Evolutionary conservation across 2,329 filamentous ascomycete genomes (phyloP), one percentile per base, ranked within the genome.

Genomic region (Metarhizium brunneum): DNA sequence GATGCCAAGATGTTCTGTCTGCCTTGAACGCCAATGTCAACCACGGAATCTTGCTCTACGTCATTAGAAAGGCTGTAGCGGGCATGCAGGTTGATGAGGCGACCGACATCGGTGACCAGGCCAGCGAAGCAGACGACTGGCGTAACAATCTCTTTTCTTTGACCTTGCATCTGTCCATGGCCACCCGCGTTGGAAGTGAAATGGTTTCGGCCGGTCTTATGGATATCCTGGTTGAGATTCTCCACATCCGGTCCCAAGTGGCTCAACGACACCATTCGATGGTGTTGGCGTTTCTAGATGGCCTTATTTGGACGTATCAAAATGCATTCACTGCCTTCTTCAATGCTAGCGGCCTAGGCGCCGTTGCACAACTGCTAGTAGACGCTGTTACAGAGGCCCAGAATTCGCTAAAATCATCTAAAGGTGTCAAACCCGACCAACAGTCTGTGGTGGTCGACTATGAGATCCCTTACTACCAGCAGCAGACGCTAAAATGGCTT

Each of bases 1-100:
- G 90, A 65, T 82, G 86, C 35, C 76, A 84, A 38, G 94, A 99
- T 68, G 87, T 99, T 29, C 85, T 91, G 60, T 85, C 90, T 47
- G 91, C 94, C n/a, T 76, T 99, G 47, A 95, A 91, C 65, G 90
- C 95, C 54, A 96, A 92, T 63, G 92, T 97, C 42, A 97, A 95
- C 64, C 95, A 99, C 64, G 95, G 94, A 14, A 87, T 97, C 35
- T 79, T 99, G 48, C 87, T 97, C 62, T 97, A 96, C 65, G 82
- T 96, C 61, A 87, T 96, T 52, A 84, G 92, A 55, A 96, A 95
- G 70, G 89, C 91, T 10, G 88, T 97, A 56, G 86, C 87, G 18
- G 88, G 91, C 60, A 86, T 99, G 73, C 84, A 80, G 56, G 75
- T 75, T 18, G 78, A 84, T 57, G 74, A 76, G 51, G 56, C 61